Evolutionary conservation across 768 basidiomycete genomes (phyloP), one percentile per base, ranked within the genome.

Genomic region (Mycena galericulata): DNA sequence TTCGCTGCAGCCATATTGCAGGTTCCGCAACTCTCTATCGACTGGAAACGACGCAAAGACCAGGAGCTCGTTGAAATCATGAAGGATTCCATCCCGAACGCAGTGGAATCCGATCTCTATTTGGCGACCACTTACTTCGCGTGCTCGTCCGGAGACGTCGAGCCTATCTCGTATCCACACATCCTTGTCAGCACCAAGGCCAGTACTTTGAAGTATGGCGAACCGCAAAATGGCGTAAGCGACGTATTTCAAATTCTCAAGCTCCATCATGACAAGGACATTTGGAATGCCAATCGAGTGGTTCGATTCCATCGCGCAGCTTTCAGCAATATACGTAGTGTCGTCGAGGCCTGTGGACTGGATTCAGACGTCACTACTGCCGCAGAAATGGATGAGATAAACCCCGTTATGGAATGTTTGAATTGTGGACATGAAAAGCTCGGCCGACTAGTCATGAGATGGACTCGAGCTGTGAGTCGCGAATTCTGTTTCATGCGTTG

Each of bases 361-460:
- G 67, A 68, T 53, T 61, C 67, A 26, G 61, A 62, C 14, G 67
- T 68, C 2, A 68, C 61, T 11, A 62, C 67, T 0, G 4, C 30
- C 22, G 12, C 46, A n/a, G 67, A 68, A 26, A 62, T 68, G 67
- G 30, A 68, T 34, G 67, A 68, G 34, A 62, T 68, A 20, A 50
- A 68, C 27, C 67, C 67, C 12, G 47, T 26, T 1, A 15, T 68
- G 11, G 67, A 68, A 51, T 68, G 67, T n/a, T 22, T 68, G 60
- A 50, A 50, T 58, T 68, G 67, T 36, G n/a, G 20, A 14, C 2
- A 49, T 27, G 61, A 50, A 10, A 15, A 30, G 2, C 20, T 6
- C 10, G 55, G 67, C n/a, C 54, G 60, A 20, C 18, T 50, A 4
- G 29, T 62, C 11, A 62, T 62, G 67, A 40, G 60, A 47, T 68